Evolutionary conservation across 164 flowering plant genomes (phyloP).

Genomic region (Chloranthus sessilifolius): DNA sequence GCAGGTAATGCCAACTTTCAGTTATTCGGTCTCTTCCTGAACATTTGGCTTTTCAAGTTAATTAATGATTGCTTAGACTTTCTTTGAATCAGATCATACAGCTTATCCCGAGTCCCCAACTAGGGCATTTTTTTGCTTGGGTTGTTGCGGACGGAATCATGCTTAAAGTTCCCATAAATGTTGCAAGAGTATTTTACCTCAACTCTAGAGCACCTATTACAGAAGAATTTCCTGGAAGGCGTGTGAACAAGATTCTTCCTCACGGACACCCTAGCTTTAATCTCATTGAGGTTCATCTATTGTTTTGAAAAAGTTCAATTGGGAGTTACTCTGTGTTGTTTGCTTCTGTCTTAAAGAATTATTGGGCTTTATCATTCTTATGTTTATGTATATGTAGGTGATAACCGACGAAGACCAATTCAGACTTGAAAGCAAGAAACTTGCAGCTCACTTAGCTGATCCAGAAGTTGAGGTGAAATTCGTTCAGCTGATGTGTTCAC

Average conservation of each 20-base stretch:
- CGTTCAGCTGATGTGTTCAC: background rate
- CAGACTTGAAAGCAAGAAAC: slow-evolving; percentile 66
- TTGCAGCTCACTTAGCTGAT: slow-evolving; percentile 91
- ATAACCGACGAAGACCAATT: slow-evolving; percentile 76
- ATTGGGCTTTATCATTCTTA: background rate
- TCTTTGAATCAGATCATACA: slow-evolving; percentile 71
- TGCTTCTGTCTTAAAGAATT: slow-evolving; percentile 3
- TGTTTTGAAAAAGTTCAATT: background rate
- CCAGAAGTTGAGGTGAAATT: slow-evolving; percentile 93
- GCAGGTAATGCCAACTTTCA: slow-evolving; percentile 56
- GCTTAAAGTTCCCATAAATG: slow-evolving; percentile 72
- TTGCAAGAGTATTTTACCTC: slow-evolving; percentile 88
- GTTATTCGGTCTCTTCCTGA: background rate
- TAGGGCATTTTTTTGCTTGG: slow-evolving; percentile 85
- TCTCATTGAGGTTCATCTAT: slow-evolving; percentile 66
- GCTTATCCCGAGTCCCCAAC: slow-evolving; percentile 56
- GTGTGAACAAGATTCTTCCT: slow-evolving; percentile 84
- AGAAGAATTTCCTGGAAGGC: slow-evolving; percentile 88
- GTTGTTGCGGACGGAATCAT: slow-evolving; percentile 79
- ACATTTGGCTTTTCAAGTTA: slow-evolving; percentile 9
- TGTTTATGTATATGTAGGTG: slow-evolving; percentile 36
- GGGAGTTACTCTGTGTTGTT: background rate
- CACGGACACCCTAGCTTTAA: slow-evolving; percentile 72
- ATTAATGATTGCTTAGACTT: slow-evolving; percentile 7
- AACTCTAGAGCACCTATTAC: slow-evolving; percentile 78